These are phyloP conservation scores for Colletotrichum viniferum DNA, from an alignment of 2,329 filamentous ascomycete genomes.

Conservation along the genomic window DNA sequence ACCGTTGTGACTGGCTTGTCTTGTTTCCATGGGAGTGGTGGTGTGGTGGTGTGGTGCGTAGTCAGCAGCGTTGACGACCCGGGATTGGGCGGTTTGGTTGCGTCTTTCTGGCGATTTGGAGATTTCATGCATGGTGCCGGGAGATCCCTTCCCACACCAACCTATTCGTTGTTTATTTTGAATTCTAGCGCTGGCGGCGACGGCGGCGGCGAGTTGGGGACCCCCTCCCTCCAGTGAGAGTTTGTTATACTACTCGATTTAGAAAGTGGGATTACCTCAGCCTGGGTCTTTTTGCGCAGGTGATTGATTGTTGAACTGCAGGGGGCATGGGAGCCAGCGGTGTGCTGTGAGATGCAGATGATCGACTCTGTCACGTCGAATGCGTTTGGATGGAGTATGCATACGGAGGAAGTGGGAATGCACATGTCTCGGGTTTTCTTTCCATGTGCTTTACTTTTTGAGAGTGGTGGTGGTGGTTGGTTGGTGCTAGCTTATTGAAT, in stretches of 20 bases:
- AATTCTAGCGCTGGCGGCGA: neutral
- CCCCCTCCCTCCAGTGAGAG: neutral
- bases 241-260: neutral
- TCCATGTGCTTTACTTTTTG: neutral
- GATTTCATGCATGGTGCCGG: neutral
- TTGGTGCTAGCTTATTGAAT: neutral
- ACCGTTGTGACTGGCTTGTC: neutral
- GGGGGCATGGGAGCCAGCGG: neutral
- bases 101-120: neutral
- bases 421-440: conserved; percentile 1
- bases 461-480: neutral
- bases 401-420: neutral
- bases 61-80: neutral
- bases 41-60: neutral
- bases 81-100: neutral
- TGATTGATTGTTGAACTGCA: neutral
- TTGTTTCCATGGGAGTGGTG: neutral
- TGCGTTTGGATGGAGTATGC: neutral
- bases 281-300: neutral
- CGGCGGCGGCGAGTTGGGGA: neutral
- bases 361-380: neutral
- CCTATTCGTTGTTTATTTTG: neutral
- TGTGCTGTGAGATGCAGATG: neutral
- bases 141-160: neutral
- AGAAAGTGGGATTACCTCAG: neutral